These are phyloP conservation scores for Geum urbanum DNA, from an alignment of 306 rosid genomes.

Conservation along the genomic window DNA sequence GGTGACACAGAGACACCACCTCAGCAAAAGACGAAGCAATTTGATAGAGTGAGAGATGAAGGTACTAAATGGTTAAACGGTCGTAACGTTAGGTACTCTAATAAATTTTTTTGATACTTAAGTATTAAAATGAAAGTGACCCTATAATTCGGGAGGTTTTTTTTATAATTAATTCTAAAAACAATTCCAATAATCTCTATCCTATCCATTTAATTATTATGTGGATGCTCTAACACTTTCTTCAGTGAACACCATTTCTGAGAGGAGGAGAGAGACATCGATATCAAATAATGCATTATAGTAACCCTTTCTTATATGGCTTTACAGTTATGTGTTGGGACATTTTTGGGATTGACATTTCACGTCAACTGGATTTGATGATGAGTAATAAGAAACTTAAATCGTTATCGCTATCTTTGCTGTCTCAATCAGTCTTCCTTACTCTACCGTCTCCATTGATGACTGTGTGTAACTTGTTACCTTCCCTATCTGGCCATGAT, in stretches of 20 bases:
- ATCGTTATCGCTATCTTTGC: slow-evolving; percentile 15
- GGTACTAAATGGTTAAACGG: too few species aligned
- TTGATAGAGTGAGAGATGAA: too few species aligned
- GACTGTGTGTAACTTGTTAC: slow-evolving; percentile 43
- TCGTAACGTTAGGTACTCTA: too few species aligned
- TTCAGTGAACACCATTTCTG: background rate
- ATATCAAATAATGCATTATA: background rate
- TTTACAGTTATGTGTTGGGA: slow-evolving; percentile 23
- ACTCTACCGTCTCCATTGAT: slow-evolving; percentile 43
- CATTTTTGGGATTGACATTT: slow-evolving; percentile 12
- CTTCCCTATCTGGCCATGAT: slow-evolving; percentile 37
- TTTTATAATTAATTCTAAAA: too few species aligned
- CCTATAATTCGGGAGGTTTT: too few species aligned
- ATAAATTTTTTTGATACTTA: too few species aligned
- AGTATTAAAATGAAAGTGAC: too few species aligned
- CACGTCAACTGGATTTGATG: slow-evolving; percentile 18
- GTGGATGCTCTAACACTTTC: background rate
- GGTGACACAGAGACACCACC: too few species aligned
- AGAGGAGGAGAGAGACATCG: background rate
- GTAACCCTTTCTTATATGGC: background rate
- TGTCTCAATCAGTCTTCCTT: slow-evolving; percentile 42
- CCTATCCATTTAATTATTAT: background rate
- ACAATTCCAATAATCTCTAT: too few species aligned
- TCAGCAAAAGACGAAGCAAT: too few species aligned
- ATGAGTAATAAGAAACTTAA: background rate